Conservation (phyloP, 306 rosid genomes). For the Trichosanthes truncata region DNA sequence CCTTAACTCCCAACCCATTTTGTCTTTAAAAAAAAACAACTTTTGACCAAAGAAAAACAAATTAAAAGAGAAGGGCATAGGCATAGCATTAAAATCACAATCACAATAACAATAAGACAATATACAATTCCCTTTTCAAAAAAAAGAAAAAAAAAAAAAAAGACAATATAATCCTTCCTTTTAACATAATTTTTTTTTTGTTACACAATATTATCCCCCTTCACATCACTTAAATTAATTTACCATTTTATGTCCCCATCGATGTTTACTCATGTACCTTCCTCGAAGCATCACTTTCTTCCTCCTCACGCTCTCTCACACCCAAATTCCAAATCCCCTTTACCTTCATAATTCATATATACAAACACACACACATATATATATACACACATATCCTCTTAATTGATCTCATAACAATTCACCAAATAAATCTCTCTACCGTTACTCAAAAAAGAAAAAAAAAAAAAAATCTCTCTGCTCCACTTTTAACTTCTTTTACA, state of each 20-base stretch:
- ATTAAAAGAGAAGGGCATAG: too few species aligned
- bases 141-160: neutral
- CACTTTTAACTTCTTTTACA: too few species aligned
- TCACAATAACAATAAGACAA: too few species aligned
- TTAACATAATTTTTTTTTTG: neutral
- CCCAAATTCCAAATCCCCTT: neutral
- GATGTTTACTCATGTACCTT: slow-evolving; percentile 25
- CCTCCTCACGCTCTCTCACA: slow-evolving; percentile 13
- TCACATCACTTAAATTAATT: neutral
- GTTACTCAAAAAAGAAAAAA: too few species aligned
- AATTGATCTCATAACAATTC: neutral
- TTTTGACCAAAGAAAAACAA: neutral
- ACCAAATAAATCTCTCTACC: neutral
- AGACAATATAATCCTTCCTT: neutral
- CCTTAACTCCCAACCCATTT: neutral
- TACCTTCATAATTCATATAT: too few species aligned
- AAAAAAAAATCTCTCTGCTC: neutral
- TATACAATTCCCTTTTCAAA: too few species aligned
- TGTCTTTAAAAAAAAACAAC: neutral
- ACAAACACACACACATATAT: too few species aligned
- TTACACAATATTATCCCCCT: neutral
- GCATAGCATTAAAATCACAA: too few species aligned
- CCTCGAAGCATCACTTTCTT: slow-evolving; percentile 40
- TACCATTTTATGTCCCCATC: neutral
- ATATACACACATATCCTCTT: too few species aligned